phyloP scores from a whole-genome alignment of 768 basidiomycete species.

The Xerocomellus dryophilus region DNA sequence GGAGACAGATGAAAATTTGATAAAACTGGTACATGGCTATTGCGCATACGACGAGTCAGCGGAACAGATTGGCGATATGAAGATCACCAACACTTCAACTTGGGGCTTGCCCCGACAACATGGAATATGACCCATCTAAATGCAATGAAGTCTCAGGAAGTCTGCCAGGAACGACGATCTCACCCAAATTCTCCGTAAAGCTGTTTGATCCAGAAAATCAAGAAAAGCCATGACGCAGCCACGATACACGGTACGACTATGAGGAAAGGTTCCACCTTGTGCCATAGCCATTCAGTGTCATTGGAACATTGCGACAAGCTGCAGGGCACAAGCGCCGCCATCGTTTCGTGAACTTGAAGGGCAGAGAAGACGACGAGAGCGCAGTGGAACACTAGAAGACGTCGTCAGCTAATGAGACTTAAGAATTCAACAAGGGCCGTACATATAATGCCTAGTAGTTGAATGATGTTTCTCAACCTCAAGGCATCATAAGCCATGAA shows the following conservation, averaged over 20 bases:
- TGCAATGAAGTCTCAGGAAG: constrained; percentile 1
- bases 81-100: constrained; percentile 65
- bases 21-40: constrained; percentile 87
- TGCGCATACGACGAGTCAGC: constrained; percentile 4
- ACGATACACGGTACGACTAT: constrained; percentile 73
- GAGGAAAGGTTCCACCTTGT: constrained; percentile 58
- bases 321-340: constrained; percentile 48
- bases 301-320: constrained; percentile 39
- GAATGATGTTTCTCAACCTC: constrained; percentile 72
- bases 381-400: constrained; percentile 56
- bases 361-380: constrained; percentile 72
- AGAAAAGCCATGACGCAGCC: constrained; percentile 57
- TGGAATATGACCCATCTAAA: constrained; percentile 88
- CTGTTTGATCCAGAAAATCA: constrained; percentile 67
- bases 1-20: constrained; percentile 81
- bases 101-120: constrained; percentile 81
- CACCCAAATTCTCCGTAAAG: constrained; percentile 85
- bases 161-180: constrained; percentile 18
- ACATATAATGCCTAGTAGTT: constrained; percentile 73
- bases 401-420: constrained; percentile 3
- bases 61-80: not conserved
- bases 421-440: constrained; percentile 19
- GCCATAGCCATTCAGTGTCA: constrained; percentile 57
- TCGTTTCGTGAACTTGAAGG: constrained; percentile 78
- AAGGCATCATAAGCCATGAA: constrained; percentile 84